Evolutionary conservation across 2,329 filamentous ascomycete genomes (phyloP).

Genomic region (Chalaropsis ovoidea): DNA sequence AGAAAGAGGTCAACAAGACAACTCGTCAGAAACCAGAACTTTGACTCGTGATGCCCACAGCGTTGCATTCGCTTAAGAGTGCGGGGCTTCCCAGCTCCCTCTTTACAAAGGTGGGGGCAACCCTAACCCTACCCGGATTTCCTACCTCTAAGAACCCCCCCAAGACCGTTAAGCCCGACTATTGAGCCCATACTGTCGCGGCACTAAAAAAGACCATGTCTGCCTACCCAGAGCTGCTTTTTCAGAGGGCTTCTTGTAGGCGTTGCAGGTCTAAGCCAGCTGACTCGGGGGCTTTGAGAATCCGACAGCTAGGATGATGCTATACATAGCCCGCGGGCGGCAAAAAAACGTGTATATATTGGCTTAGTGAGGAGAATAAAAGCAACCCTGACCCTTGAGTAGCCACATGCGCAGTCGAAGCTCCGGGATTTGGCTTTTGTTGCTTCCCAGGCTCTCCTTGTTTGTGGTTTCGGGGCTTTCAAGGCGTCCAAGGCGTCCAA

Average conservation of each 20-base stretch:
- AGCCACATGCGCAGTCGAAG: not conserved
- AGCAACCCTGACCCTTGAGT: not conserved
- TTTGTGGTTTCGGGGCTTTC: not conserved
- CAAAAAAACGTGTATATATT: not conserved
- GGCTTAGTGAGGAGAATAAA: not conserved
- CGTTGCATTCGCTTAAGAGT: conserved; percentile 14
- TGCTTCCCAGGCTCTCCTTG: not conserved
- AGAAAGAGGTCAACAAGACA: not conserved
- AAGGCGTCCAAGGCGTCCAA: too few species aligned
- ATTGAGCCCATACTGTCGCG: too few species aligned
- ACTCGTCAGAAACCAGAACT: too few species aligned
- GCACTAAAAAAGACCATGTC: too few species aligned
- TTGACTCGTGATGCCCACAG: conserved; percentile 10
- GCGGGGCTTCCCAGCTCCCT: conserved; percentile 4
- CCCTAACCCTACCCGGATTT: not conserved
- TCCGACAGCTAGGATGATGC: not conserved
- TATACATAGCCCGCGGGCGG: not conserved
- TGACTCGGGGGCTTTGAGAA: too few species aligned
- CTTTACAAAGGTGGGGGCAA: not conserved
- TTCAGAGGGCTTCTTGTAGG: too few species aligned
- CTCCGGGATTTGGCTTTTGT: not conserved
- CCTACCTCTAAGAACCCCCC: too few species aligned
- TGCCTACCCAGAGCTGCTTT: too few species aligned
- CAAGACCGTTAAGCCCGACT: too few species aligned
- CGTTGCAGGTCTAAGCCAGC: too few species aligned